phyloP scores from a whole-genome alignment of 306 rosid species.

The cucumber (Cucumis sativus) region Cucumber_9930_V3 NC_026659.2:30442501-30443000 shows the following conservation, averaged over 20 bases:
- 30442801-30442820: background rate
- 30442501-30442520: background rate
- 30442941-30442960: background rate
- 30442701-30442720: background rate
- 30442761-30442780: background rate
- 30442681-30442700: background rate
- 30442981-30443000: too few relatives aligned
- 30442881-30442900: background rate
- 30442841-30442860: background rate
- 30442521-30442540: background rate
- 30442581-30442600: background rate
- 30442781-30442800: background rate
- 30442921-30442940: too few relatives aligned
- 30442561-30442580: background rate
- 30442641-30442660: background rate
- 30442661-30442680: background rate
- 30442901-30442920: background rate
- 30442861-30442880: background rate
- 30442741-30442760: background rate
- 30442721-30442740: background rate
- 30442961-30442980: background rate
- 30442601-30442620: constrained; percentile 3
- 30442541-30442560: background rate
- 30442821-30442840: background rate
- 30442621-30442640: constrained; percentile 2